Base-by-base conservation (phyloP, 1,284 basidiomycete species). In the Phylloboletellus chloephorus region DNA sequence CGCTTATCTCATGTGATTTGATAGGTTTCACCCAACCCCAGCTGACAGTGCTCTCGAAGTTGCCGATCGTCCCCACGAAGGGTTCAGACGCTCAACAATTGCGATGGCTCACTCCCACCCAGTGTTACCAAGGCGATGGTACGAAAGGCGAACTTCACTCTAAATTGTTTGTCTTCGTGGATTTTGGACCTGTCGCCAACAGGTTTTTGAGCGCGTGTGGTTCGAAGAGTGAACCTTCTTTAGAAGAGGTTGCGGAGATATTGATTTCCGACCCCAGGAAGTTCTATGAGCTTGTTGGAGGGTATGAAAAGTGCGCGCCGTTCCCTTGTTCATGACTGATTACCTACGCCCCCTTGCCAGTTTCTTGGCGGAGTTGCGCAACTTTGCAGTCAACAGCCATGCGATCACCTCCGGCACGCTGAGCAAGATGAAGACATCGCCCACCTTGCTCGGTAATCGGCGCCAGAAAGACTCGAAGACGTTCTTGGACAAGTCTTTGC, bases 181-280 rank as follows among this genome's bases (percentile, higher is more conserved):
- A 97, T 63, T 97, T 95, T 61, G 95, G 94, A 0, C 59, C 74
- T 0, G 71, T 73, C 4, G 94, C 88, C 2, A 94, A 92, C 51
- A 70, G 76, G 3, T 96, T 98, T 65, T 68, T 99, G 35, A 79
- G 76, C 44, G 82, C 86, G 8, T 91, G 89, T 52, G 95, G 95
- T 15, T 90, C 94, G 13, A 84, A 83, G 56, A 80, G 79, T 38
- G 88, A 95, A 56, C 96, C 95, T 1, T 92, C 82, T 23, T 81
- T 91, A 1, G 81, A 88, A 50, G 89, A 95, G 53, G 63, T 88
- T 22, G 78, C 76, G 2, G 71, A 73, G 41, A 82, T 78, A 30
- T 60, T 89, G 20, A 62, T 88, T 21, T 67, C 68, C 2, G 69
- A 86, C 56, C 88, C 88, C 7, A 68, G 67, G 17, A 68, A 71